Base-by-base conservation (phyloP, 2,329 filamentous ascomycete species). In the Dissoconium aciculare region DNA sequence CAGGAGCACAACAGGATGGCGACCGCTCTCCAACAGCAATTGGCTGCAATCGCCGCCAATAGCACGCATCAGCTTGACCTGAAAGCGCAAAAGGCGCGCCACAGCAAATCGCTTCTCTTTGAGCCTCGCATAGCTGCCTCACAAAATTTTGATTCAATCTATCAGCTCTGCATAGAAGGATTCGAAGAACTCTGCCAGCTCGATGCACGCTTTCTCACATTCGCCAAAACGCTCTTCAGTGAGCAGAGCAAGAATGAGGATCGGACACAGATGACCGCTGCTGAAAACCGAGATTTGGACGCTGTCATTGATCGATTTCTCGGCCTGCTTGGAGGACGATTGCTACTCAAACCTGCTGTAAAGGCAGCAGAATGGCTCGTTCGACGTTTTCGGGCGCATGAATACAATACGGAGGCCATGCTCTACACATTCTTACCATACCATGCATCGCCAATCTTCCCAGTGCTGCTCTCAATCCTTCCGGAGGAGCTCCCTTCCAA, bases 361-460 rank as follows among this genome's bases (percentile, higher is more conserved):
- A 92, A 91, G 58, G 75, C 85, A 11, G 66, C 95, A 21, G 91
- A 99, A 61, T 99, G 89, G 89, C 67, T 98, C 27, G 70, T 98
- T 32, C 68, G 89, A 49, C 69, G 87, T 47, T 98, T 95, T 50
- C 91, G 85, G 44, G 74, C 92, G 30, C 89, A 98, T 53, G 82
- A 95, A 54, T 77, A 84, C 57, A 95, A 93, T 55, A 87, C 82
- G 3, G 63, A 71, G 3, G 69, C 68, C 17, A 60, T 93, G 10
- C 63, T 95, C 26, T 69, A 85, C 42, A 81, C 85, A 3, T 95
- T 95, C 53, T 66, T 98, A 4, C 89, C 89, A 2, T 95, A 93
- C 56, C 85, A 98, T 54, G 74, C 76, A 5, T 78, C 82, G 17
- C 79, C 80, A 4, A 72, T 82, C 10, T 98, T 98, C 54, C 66